phyloP scores from a whole-genome alignment of 225 moss, liverwort and hornwort genomes.

The Pseudisothecium myosuroides region DNA sequence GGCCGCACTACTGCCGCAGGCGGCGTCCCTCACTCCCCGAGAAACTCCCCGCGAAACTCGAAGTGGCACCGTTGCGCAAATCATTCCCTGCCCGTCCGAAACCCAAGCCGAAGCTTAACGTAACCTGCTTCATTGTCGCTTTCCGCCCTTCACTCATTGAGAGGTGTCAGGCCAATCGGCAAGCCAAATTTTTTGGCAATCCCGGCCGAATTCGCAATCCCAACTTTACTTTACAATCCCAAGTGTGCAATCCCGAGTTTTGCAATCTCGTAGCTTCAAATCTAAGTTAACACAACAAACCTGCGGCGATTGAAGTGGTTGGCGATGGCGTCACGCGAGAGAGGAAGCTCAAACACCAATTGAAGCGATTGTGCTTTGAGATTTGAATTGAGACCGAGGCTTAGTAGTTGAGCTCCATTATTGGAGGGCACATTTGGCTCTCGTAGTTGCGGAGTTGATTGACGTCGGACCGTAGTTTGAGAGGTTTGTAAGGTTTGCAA shows the following conservation, averaged over 20 bases:
- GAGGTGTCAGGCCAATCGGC: background rate
- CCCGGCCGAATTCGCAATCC: too few relatives aligned
- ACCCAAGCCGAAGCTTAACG: background rate
- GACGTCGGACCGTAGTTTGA: background rate
- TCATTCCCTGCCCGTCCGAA: background rate
- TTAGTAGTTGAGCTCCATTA: too few relatives aligned
- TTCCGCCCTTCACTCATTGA: background rate
- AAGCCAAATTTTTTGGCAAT: background rate
- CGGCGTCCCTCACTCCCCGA: background rate
- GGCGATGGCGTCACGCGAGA: background rate
- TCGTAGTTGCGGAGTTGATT: background rate
- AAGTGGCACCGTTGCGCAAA: conserved; percentile 15
- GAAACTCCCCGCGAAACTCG: background rate
- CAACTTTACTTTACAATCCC: too few relatives aligned
- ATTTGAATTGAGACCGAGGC: background rate
- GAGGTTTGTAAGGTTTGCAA: background rate
- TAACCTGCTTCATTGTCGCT: background rate
- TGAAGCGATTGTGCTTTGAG: background rate
- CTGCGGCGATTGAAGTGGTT: background rate
- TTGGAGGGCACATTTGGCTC: too few relatives aligned
- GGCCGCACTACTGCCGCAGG: background rate
- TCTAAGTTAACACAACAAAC: background rate
- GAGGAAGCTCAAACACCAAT: background rate
- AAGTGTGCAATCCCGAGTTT: background rate
- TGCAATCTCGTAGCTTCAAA: background rate